Percentiles rank a stretch among this genome's conserved stretches.
These are phyloP conservation scores for rapeseed (Brassica napus) DNA, from an alignment of 345 rosid genomes.

Conservation along the genomic window DNA sequence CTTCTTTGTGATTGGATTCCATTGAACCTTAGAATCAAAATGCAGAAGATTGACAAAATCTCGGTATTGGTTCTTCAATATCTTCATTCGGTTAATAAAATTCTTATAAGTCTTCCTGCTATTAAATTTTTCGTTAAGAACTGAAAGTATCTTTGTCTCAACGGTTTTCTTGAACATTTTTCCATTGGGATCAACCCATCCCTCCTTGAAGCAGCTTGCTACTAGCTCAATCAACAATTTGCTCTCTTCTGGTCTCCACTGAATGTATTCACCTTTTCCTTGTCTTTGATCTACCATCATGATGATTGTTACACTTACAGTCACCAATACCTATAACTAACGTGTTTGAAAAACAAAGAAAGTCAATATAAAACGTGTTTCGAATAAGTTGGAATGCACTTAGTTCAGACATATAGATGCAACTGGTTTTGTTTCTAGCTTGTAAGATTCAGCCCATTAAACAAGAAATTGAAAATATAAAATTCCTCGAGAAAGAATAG, in stretches of 20 bases:
- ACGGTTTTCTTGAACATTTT: constrained; percentile 14
- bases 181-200: not conserved
- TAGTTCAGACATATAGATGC: not conserved
- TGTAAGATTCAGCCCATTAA: not conserved
- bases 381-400: not conserved
- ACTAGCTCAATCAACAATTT: constrained; percentile 2
- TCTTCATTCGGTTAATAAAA: constrained; percentile 1
- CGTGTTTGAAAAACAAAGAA: not conserved
- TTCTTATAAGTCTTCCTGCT: constrained; percentile 8
- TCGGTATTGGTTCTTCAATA: constrained; percentile 15
- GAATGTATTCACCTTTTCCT: constrained; percentile 14
- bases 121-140: constrained; percentile 1
- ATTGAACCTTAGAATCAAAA: constrained; percentile 1
- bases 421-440: not conserved
- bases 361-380: not conserved
- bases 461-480: not conserved
- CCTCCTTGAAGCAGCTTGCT: not conserved
- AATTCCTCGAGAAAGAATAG: not conserved
- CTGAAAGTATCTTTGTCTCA: not conserved
- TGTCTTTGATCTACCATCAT: not conserved
- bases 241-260: constrained; percentile 13
- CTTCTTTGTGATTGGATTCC: constrained; percentile 11
- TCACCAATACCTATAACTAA: too few species aligned
- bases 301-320: too few species aligned
- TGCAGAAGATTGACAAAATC: constrained; percentile 6